phyloP scores from a whole-genome alignment of 1,139 yeast species.

The Lodderomyces parapsilosis region DNA sequence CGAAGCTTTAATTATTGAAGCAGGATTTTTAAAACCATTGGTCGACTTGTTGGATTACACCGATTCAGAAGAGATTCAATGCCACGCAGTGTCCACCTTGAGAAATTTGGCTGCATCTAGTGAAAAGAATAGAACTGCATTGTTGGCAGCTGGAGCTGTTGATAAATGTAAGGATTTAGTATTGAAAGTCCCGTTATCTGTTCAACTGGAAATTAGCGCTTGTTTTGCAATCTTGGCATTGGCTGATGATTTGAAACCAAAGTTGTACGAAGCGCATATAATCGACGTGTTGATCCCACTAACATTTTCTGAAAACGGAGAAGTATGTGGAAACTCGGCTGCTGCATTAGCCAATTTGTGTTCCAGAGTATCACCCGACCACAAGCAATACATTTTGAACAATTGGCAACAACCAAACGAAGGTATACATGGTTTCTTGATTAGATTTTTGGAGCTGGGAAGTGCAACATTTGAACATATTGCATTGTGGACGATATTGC shows the following conservation, averaged over 20 bases:
- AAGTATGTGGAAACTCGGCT: constrained; percentile 97
- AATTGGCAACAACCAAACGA: constrained; percentile 81
- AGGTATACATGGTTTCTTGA: constrained; percentile 83
- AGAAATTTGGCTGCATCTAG: constrained; percentile 95
- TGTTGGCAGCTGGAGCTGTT: constrained; percentile 94
- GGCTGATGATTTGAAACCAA: constrained; percentile 91
- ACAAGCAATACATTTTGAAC: constrained; percentile 68
- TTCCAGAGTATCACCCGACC: constrained; percentile 77
- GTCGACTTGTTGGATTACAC: constrained; percentile 80
- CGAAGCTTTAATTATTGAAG: constrained; percentile 92
- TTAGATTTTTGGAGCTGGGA: constrained; percentile 75
- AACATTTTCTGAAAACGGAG: constrained; percentile 84
- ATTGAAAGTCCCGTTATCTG: constrained; percentile 77
- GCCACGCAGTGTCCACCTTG: constrained; percentile 94
- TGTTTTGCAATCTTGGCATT: constrained; percentile 95
- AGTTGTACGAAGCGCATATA: constrained; percentile 79
- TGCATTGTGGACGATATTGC: constrained; percentile 95
- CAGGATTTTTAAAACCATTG: constrained; percentile 89
- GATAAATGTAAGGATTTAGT: constrained; percentile 90
- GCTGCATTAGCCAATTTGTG: constrained; percentile 97
- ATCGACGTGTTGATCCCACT: constrained; percentile 88
- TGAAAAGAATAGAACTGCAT: constrained; percentile 87
- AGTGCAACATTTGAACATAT: constrained; percentile 98
- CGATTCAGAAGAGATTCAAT: constrained; percentile 93
- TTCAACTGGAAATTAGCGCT: constrained; percentile 94